Evolutionary conservation across 805 yeast species (phyloP).

Genomic region (Citeromyces matritensis): DNA sequence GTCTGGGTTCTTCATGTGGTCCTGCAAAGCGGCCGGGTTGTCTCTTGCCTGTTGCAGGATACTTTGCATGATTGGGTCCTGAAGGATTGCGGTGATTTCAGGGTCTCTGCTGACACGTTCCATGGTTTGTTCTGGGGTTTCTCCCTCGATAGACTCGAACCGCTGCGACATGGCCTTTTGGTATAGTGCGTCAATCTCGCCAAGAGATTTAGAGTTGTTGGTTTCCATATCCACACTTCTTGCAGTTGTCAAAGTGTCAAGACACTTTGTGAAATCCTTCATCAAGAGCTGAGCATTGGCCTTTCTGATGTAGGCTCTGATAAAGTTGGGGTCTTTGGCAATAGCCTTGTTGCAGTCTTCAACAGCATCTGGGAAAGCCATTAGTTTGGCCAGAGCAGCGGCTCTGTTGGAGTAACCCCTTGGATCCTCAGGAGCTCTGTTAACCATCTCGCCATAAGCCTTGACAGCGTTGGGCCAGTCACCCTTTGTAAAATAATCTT

Average conservation of each 20-base stretch:
- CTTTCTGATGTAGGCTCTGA: slow-evolving; percentile 93
- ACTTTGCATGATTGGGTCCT: slow-evolving; percentile 93
- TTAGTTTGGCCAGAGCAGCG: slow-evolving; percentile 84
- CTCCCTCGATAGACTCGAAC: slow-evolving; percentile 72
- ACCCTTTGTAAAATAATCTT: slow-evolving; percentile 72
- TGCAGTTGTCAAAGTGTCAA: slow-evolving; percentile 71
- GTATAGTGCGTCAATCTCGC: slow-evolving; percentile 74
- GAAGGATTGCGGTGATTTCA: slow-evolving; percentile 78
- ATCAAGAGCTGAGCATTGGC: slow-evolving; percentile 88
- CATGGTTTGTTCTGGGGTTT: slow-evolving; percentile 88
- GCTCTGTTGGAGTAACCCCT: slow-evolving; percentile 98
- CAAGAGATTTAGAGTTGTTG: slow-evolving; percentile 37
- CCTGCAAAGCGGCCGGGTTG: slow-evolving; percentile 93
- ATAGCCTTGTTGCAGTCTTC: slow-evolving; percentile 87
- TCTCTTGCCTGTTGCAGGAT: slow-evolving; percentile 87
- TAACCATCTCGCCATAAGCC: slow-evolving; percentile 89
- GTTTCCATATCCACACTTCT: slow-evolving; percentile 56
- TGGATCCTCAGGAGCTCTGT: slow-evolving; percentile 94
- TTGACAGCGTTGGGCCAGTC: slow-evolving; percentile 97
- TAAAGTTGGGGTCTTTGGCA: slow-evolving; percentile 71
- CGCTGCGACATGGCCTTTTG: slow-evolving; percentile 68
- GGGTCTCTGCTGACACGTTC: slow-evolving; percentile 87
- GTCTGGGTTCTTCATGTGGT: slow-evolving; percentile 95
- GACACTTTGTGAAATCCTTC: slow-evolving; percentile 70
- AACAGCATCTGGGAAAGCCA: slow-evolving; percentile 96